Evolutionary conservation across 352 stramenopile genomes (phyloP).

Genomic region (Thraustochytrium sp.): DNA sequence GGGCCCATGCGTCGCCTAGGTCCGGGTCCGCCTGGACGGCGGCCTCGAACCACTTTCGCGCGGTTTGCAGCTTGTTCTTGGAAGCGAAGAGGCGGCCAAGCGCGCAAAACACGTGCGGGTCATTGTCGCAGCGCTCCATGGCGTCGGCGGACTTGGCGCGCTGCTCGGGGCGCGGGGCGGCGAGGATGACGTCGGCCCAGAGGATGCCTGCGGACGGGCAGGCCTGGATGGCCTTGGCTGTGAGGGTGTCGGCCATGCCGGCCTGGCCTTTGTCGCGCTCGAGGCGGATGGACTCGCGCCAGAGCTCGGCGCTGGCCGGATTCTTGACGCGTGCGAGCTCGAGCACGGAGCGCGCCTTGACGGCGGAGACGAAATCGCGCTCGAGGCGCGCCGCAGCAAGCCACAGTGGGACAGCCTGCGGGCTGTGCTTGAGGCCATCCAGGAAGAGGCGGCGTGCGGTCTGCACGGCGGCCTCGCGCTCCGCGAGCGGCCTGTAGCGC

Average conservation of each 20-base stretch:
- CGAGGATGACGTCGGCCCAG: slow-evolving; percentile 90
- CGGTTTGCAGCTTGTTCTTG: slow-evolving; percentile 84
- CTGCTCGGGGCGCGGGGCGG: slow-evolving; percentile 83
- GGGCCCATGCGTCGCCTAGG: slow-evolving; percentile 92
- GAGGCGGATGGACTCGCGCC: slow-evolving; percentile 89
- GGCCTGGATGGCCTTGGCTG: slow-evolving; percentile 94
- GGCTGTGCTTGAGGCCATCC: slow-evolving; percentile 81
- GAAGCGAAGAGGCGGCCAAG: slow-evolving; percentile 94
- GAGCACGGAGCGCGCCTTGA: slow-evolving; percentile 91
- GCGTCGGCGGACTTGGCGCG: slow-evolving; percentile 90
- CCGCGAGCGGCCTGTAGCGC: background rate
- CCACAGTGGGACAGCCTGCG: slow-evolving; percentile 86
- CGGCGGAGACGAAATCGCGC: slow-evolving; percentile 76
- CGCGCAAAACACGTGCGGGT: slow-evolving; percentile 88
- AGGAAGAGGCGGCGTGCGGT: slow-evolving; percentile 50
- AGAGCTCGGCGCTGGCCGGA: slow-evolving; percentile 83
- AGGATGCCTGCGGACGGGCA: slow-evolving; percentile 89
- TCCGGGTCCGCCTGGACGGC: slow-evolving; percentile 89
- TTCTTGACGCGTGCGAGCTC: slow-evolving; percentile 93
- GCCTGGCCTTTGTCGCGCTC: slow-evolving; percentile 82
- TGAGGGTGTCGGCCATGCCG: slow-evolving; percentile 88
- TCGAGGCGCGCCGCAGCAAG: slow-evolving; percentile 85
- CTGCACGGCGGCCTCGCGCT: background rate
- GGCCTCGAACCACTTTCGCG: slow-evolving; percentile 94
- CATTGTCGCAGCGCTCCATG: slow-evolving; percentile 94